Conservation (phyloP, 2,329 filamentous ascomycete species). For the Teratosphaeria zuluensis region DNA sequence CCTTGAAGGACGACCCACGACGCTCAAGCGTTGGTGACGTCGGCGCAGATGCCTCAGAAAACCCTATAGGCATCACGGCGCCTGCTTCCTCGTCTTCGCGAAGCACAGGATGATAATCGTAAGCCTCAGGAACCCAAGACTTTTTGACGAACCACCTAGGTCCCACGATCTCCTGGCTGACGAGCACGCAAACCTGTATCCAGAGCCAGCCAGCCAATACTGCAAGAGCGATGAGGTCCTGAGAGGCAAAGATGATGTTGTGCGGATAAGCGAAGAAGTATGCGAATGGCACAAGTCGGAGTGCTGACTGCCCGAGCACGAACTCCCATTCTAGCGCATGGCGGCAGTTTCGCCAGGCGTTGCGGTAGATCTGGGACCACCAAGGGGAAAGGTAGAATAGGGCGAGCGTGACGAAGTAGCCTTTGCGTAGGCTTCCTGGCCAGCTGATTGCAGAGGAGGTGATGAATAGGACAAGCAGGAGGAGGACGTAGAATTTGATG, state of each 20-base stretch:
- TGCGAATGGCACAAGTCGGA: conserved; percentile 68
- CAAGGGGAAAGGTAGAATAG: conserved; percentile 82
- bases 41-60: conserved; percentile 27
- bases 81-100: conserved; percentile 75
- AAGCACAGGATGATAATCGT: conserved; percentile 90
- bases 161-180: conserved; percentile 72
- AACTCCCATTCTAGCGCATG: conserved; percentile 88
- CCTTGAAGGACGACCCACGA: conserved; percentile 19
- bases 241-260: conserved; percentile 71
- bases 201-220: conserved; percentile 70
- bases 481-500: conserved; percentile 51
- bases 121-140: conserved; percentile 59
- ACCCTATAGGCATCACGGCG: conserved; percentile 60
- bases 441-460: conserved; percentile 51
- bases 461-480: conserved; percentile 48
- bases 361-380: conserved; percentile 85
- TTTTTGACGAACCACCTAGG: conserved; percentile 76
- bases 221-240: conserved; percentile 56
- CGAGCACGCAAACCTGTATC: conserved; percentile 72
- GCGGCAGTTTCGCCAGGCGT: conserved; percentile 81
- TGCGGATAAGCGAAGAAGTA: conserved; percentile 74
- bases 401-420: conserved; percentile 53
- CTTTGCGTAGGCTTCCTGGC: conserved; percentile 41
- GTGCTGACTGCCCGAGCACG: conserved; percentile 68
- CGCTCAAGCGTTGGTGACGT: conserved; percentile 16